Conservation (phyloP, 352 stramenopile genomes). For the Phytopythium kandeliae region DNA sequence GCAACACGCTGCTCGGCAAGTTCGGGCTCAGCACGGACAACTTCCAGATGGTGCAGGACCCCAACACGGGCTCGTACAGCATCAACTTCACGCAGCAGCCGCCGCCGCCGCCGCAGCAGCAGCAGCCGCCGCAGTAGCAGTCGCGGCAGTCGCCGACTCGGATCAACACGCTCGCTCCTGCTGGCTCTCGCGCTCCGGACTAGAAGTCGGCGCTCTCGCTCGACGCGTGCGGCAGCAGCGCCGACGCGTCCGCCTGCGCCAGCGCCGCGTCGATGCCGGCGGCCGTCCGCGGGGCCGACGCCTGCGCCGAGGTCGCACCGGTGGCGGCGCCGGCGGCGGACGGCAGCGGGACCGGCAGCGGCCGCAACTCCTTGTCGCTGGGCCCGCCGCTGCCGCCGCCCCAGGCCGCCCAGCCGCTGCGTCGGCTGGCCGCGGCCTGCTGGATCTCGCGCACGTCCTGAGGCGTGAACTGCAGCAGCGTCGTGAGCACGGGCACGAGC, state of each 20-base stretch:
- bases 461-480: conserved; percentile 75
- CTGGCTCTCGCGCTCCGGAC: no score
- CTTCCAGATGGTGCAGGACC: conserved; percentile 98
- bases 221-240: conserved; percentile 15
- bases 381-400: conserved; percentile 18
- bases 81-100: conserved; percentile 91
- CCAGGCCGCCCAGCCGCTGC: conserved; percentile 75
- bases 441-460: conserved; percentile 78
- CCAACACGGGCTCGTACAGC: conserved; percentile 95
- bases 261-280: conserved; percentile 48
- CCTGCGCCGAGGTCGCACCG: no score
- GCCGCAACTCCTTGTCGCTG: conserved; percentile 66
- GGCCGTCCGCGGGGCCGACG: conserved; percentile 12
- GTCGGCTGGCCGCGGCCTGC: conserved; percentile 32
- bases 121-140: not conserved
- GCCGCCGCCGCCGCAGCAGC: not conserved
- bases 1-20: conserved; percentile 98
- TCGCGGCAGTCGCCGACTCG: no score
- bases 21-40: conserved; percentile 99
- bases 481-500: conserved; percentile 80
- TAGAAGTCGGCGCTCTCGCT: conserved; percentile 70
- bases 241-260: conserved; percentile 26
- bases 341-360: conserved; percentile 11
- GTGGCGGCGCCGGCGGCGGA: no score
- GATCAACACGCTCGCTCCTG: no score